phyloP scores from a whole-genome alignment of 164 flowering plant species.

The Akebia trifoliata region DNA sequence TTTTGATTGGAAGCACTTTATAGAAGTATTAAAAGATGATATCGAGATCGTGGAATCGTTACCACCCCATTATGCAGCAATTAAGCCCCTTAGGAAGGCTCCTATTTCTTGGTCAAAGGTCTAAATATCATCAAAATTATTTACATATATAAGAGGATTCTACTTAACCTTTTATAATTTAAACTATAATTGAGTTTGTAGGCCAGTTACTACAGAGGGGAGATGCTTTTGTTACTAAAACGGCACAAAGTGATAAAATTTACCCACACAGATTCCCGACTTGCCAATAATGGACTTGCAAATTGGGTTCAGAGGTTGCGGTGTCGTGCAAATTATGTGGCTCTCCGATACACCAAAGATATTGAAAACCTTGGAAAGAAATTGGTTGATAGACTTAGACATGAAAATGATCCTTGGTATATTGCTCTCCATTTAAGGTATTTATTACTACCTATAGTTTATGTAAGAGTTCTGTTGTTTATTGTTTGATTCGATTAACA shows the following conservation, averaged over 20 bases:
- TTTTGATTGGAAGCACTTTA: constrained; percentile 79
- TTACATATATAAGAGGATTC: too few species aligned
- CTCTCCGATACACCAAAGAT: constrained; percentile 55
- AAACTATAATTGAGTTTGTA: constrained; percentile 34
- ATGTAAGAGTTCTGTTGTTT: too few species aligned
- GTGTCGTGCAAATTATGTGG: constrained; percentile 76
- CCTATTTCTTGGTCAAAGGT: constrained; percentile 96
- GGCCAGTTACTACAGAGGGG: constrained; percentile 78
- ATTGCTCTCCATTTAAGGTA: constrained; percentile 91
- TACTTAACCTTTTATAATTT: too few species aligned
- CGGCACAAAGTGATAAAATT: constrained; percentile 67
- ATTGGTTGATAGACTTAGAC: constrained; percentile 51
- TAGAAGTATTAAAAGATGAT: constrained; percentile 63
- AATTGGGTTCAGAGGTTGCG: constrained; percentile 63
- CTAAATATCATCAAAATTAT: neutral
- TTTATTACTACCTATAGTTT: too few species aligned
- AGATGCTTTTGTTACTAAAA: constrained; percentile 45
- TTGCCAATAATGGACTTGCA: constrained; percentile 73
- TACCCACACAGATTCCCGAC: constrained; percentile 75
- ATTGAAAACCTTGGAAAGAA: constrained; percentile 65
- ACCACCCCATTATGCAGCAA: constrained; percentile 36
- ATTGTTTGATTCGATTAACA: too few species aligned
- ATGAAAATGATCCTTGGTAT: constrained; percentile 39
- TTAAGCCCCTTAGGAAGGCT: constrained; percentile 51
- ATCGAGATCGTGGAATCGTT: constrained; percentile 59